phyloP scores from a whole-genome alignment of 768 basidiomycete species.

The Scleroderma bovista region DNA sequence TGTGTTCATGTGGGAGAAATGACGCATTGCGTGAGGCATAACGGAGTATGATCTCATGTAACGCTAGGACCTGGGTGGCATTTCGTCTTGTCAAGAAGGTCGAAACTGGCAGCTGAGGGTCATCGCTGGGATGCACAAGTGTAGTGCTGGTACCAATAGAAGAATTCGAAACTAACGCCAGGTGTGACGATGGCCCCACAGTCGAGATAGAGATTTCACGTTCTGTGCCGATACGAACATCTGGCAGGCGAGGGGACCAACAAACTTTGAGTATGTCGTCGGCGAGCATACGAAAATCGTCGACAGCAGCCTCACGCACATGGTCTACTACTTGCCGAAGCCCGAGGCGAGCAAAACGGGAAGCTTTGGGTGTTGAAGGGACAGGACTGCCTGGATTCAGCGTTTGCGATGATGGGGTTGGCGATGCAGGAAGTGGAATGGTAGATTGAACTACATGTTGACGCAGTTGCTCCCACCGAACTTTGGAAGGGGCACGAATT shows the following conservation, averaged over 20 bases:
- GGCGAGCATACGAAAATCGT: slow-evolving; percentile 46
- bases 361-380: slow-evolving; percentile 44
- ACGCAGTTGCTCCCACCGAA: slow-evolving; percentile 51
- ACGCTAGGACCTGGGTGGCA: slow-evolving; percentile 37
- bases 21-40: slow-evolving; percentile 29
- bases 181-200: slow-evolving; percentile 33
- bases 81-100: slow-evolving; percentile 26
- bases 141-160: slow-evolving; percentile 16
- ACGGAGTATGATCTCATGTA: slow-evolving; percentile 43
- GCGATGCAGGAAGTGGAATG: slow-evolving; percentile 17
- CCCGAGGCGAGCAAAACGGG: slow-evolving; percentile 44
- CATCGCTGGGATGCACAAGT: slow-evolving; percentile 19
- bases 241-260: slow-evolving; percentile 45
- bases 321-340: slow-evolving; percentile 65
- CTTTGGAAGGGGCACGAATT: slow-evolving; percentile 29
- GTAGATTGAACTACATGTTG: slow-evolving; percentile 43
- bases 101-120: slow-evolving; percentile 42
- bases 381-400: slow-evolving; percentile 9
- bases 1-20: slow-evolving; percentile 49
- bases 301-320: slow-evolving; percentile 44
- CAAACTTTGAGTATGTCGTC: slow-evolving; percentile 55
- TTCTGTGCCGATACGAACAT: slow-evolving; percentile 25
- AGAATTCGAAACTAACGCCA: slow-evolving; percentile 40
- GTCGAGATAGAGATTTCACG: slow-evolving; percentile 24
- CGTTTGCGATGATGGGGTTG: slow-evolving; percentile 7